Conservation (phyloP, 805 yeast genomes). For the Wickerhamomyces bovis region DNA sequence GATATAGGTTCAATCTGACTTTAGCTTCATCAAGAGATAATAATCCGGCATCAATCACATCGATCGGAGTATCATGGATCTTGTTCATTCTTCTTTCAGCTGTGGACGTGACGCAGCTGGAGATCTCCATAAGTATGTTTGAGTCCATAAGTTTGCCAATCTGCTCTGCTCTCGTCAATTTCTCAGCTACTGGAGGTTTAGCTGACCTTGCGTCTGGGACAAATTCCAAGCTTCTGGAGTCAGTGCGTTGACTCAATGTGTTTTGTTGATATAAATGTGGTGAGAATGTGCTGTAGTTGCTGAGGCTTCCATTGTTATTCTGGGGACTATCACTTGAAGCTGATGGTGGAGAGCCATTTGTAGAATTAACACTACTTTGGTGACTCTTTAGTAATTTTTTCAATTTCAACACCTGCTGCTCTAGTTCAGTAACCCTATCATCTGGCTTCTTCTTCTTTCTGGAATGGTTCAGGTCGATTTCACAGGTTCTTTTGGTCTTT, state of each 20-base stretch:
- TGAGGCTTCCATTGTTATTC: not conserved
- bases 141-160: constrained; percentile 36
- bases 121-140: constrained; percentile 36
- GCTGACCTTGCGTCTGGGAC: constrained; percentile 4
- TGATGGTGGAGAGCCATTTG: not conserved
- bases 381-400: constrained; percentile 14
- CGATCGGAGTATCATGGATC: constrained; percentile 25
- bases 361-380: not conserved
- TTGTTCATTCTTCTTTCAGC: constrained; percentile 31
- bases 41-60: constrained; percentile 52
- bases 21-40: constrained; percentile 56
- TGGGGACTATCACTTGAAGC: not conserved
- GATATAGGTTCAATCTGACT: constrained; percentile 44
- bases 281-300: not conserved
- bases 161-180: constrained; percentile 27
- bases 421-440: constrained; percentile 27
- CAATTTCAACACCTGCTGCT: constrained; percentile 23
- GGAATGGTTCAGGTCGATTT: constrained; percentile 56
- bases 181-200: constrained; percentile 1
- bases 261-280: not conserved
- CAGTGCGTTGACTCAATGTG: not conserved
- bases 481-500: constrained; percentile 58
- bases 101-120: constrained; percentile 39
- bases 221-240: constrained; percentile 4
- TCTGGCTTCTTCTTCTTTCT: constrained; percentile 36